Conservation (phyloP, 192 early-diverging fungal species). For the Kickxella alabastrina region DNA sequence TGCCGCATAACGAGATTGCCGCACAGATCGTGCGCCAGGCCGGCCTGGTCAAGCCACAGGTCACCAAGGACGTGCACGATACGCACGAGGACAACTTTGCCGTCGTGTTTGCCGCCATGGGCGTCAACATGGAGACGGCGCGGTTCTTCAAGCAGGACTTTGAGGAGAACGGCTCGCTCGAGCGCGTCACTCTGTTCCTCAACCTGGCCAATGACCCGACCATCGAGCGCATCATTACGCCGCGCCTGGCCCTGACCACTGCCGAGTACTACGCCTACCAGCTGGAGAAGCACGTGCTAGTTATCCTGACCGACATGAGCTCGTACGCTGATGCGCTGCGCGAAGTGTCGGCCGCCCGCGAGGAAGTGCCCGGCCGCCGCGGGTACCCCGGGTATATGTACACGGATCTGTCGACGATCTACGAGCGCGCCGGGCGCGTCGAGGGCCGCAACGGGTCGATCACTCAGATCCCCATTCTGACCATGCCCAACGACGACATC, state of each 20-base stretch:
- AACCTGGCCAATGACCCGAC: slow-evolving; percentile 99
- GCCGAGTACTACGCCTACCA: slow-evolving; percentile 99
- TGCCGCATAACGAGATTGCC: slow-evolving; percentile 99
- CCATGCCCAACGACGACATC: slow-evolving; percentile 99
- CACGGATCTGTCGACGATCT: slow-evolving; percentile 99
- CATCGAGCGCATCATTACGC: slow-evolving; percentile 99
- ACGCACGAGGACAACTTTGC: slow-evolving; percentile 99
- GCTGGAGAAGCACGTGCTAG: slow-evolving; percentile 97
- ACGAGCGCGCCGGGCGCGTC: slow-evolving; percentile 97
- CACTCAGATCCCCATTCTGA: slow-evolving; percentile 99
- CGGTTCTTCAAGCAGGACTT: slow-evolving; percentile 99
- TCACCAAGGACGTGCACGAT: slow-evolving; percentile 90
- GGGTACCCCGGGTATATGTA: slow-evolving; percentile 99
- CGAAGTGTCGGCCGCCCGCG: slow-evolving; percentile 98
- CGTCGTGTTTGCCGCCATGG: slow-evolving; percentile 99
- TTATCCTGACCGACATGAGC: slow-evolving; percentile 98
- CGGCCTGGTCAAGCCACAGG: slow-evolving; percentile 84
- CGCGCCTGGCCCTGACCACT: slow-evolving; percentile 94
- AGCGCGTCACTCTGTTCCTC: slow-evolving; percentile 96
- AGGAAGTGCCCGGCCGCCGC: slow-evolving; percentile 98
- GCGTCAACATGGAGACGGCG: slow-evolving; percentile 99
- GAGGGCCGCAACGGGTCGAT: slow-evolving; percentile 96
- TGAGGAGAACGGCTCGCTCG: slow-evolving; percentile 98
- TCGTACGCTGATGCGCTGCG: slow-evolving; percentile 99
- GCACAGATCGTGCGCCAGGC: slow-evolving; percentile 99